Base-by-base conservation (phyloP, 2,329 filamentous ascomycete species). In the Lachnellula willkommii region DNA sequence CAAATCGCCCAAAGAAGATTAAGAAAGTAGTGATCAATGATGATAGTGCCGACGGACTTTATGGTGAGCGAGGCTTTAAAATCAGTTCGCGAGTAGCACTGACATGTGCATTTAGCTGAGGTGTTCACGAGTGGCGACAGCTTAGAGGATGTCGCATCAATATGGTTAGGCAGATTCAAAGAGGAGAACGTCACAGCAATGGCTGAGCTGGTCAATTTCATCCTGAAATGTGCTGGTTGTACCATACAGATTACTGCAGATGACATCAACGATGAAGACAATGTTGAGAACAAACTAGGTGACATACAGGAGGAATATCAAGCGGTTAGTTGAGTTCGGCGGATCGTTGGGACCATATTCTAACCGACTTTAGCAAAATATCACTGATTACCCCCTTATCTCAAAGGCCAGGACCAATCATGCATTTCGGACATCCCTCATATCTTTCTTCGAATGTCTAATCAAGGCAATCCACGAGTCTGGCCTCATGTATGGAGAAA, bases 291-390 rank as follows among this genome's bases (percentile, higher is more conserved):
- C 67, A 85, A 85, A 67, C 76, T 99, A 47, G 78, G 81, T 22
- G 92, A 97, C 65, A 78, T 99, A n/a, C 90, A 96, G 71, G 86
- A 89, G 59, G 84, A 92, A 59, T 95, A 92, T 69, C 87, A 94
- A 71, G 84, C 88, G 69, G 88, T 90, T 71, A 67, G 80, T 71
- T 24, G 12, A 1, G 4, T 46, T 56, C 62, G 1, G 12, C 22
- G 7, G 42, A n/a, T 35, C 22, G 28, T 6, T 26, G 37, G 42
- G 5, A 6, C 14, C 20, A 32, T 11, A 28, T 54, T 40, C 53
- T 57, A 51, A 59, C 28, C 28, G 17, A 56, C 60, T 50, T 5
- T 59, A 86, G 77, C 81, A 88, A 79, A 84, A 88, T 69, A 87
- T 93, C 50, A 87, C 88, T 35, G 94, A 97, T 49, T 99, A 99